phyloP scores from a whole-genome alignment of 208 protist genomes.

The Trypanosoma scelopori region DNA sequence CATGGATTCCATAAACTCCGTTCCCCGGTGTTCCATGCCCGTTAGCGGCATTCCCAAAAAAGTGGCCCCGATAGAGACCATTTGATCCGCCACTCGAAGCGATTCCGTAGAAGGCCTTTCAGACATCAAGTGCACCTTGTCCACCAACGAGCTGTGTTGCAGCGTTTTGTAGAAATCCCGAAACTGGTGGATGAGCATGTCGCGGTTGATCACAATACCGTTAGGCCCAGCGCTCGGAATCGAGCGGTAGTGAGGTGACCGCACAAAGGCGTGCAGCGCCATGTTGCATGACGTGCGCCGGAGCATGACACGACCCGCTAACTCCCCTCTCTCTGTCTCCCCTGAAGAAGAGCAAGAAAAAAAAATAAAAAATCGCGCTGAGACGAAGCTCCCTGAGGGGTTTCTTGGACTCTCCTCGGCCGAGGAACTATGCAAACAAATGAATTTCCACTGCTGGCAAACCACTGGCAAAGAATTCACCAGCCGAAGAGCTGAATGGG shows the following conservation, averaged over 20 bases:
- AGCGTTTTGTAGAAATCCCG: constrained; percentile 88
- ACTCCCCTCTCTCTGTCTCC: not conserved
- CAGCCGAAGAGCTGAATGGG: not conserved
- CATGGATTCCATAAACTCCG: constrained; percentile 89
- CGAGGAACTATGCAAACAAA: no score
- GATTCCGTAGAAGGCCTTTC: constrained; percentile 71
- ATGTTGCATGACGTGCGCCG: constrained; percentile 19
- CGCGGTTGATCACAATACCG: constrained; percentile 87
- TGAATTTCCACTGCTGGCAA: not conserved
- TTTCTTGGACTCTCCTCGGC: no score
- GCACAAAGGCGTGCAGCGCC: constrained; percentile 86
- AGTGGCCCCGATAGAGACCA: constrained; percentile 75
- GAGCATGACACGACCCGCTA: constrained; percentile 13
- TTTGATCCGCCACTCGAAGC: constrained; percentile 79
- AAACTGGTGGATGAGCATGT: constrained; percentile 88
- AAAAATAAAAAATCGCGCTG: constrained; percentile 3
- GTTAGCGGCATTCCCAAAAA: constrained; percentile 83
- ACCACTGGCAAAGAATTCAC: not conserved
- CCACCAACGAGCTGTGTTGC: constrained; percentile 83
- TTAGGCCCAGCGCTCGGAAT: constrained; percentile 80
- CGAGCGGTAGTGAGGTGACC: constrained; percentile 77
- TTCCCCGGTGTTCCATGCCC: constrained; percentile 82
- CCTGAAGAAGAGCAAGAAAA: no score
- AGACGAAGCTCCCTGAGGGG: not conserved
- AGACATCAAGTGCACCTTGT: constrained; percentile 90